A percentile compares a stretch with the other conserved stretches of the same genome.
These are phyloP conservation scores for Soucietia sequanensis DNA, from an alignment of 805 yeast genomes.

Conservation along the genomic window DNA sequence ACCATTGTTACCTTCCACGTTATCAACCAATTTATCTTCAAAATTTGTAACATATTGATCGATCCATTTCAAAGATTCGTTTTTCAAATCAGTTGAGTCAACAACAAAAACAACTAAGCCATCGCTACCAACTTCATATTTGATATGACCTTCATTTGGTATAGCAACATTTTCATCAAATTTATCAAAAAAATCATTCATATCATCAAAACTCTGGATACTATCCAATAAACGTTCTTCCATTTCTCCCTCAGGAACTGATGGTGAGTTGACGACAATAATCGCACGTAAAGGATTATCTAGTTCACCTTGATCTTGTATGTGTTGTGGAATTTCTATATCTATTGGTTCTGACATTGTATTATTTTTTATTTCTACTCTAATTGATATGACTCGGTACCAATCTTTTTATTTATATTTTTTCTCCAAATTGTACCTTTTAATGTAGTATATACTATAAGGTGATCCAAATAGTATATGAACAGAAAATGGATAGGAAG, in stretches of 20 bases:
- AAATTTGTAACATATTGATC: constrained; percentile 29
- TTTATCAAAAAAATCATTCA: constrained; percentile 51
- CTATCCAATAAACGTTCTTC: constrained; percentile 47
- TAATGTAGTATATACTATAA: too few species aligned
- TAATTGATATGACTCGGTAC: too few species aligned
- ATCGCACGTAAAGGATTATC: constrained; percentile 49
- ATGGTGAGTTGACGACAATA: constrained; percentile 38
- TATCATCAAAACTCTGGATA: constrained; percentile 45
- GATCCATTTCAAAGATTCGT: constrained; percentile 40
- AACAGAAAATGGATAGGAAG: too few species aligned
- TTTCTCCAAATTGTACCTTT: too few species aligned
- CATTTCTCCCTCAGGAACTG: constrained; percentile 42
- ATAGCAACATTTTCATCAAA: constrained; percentile 52
- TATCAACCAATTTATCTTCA: constrained; percentile 6
- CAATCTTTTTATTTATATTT: too few species aligned
- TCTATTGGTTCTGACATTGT: too few species aligned
- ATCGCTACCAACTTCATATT: constrained; percentile 61
- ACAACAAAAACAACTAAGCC: constrained; percentile 59
- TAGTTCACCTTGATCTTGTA: constrained; percentile 26
- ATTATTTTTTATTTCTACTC: too few species aligned
- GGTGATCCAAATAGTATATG: too few species aligned
- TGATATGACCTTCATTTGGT: constrained; percentile 54
- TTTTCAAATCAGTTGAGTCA: constrained; percentile 36
- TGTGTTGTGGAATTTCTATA: constrained; percentile 4
- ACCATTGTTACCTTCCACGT: constrained; percentile 4